A percentile compares a stretch with the other conserved stretches of the same genome.
phyloP scores from a whole-genome alignment of 495 filamentous ascomycete species.

The Hyaloscypha bicolor region DNA sequence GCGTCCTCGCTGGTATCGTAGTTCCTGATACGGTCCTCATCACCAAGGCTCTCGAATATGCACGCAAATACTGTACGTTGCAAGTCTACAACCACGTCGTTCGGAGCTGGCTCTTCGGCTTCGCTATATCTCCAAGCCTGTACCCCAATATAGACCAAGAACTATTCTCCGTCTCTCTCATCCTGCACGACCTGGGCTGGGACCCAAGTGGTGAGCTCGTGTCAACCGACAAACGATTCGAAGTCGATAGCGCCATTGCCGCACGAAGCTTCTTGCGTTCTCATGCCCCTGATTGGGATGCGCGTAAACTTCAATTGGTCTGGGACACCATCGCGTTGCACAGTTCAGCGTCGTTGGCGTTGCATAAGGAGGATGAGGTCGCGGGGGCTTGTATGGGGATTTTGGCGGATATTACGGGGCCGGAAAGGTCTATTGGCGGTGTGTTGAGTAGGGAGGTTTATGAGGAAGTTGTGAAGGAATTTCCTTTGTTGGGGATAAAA shows the following conservation, averaged over 20 bases:
- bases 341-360: constrained; percentile 42
- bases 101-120: no score
- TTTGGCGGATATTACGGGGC: constrained; percentile 50
- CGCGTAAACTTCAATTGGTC: constrained; percentile 44
- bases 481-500: constrained; percentile 42
- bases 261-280: constrained; percentile 45
- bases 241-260: constrained; percentile 56
- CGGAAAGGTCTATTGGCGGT: constrained; percentile 28
- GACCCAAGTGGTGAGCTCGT: constrained; percentile 38
- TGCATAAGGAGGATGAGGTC: constrained; percentile 51
- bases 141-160: no score
- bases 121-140: no score
- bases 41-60: constrained; percentile 42
- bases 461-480: constrained; percentile 36
- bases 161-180: no score
- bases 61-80: constrained; percentile 37
- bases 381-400: constrained; percentile 43
- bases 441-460: constrained; percentile 41
- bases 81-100: constrained; percentile 51
- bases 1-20: constrained; percentile 22
- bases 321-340: constrained; percentile 61
- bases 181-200: constrained; percentile 62
- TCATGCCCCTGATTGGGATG: constrained; percentile 37
- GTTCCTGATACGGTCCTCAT: constrained; percentile 26
- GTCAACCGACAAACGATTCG: constrained; percentile 52